Evolutionary conservation across 805 yeast species (phyloP), one percentile per base, ranked within the genome.

Genomic region (Nakazawaea ernobii): DNA sequence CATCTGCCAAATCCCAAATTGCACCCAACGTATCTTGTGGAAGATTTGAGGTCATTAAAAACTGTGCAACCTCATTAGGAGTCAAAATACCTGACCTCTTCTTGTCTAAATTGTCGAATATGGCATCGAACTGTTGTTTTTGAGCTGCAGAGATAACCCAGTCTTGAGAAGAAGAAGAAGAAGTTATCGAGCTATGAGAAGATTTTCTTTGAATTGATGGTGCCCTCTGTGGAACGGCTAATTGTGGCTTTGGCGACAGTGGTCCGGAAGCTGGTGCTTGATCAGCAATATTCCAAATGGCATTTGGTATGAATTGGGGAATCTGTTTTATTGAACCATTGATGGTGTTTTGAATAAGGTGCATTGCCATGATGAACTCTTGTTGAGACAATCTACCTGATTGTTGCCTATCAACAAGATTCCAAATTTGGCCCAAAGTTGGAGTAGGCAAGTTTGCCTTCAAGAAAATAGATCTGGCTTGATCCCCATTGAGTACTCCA

Each of bases 1-100:
- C 75, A 62, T 94, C 97, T 8, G 98, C 80, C 55, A 94, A 73
- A 66, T 94, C 99, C 99, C 99, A 94, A 38, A 92, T 82, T 24
- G 80, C 69, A 1, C 98, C 99, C 52, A 94, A 74, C 17, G 80
- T 82, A 44, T 87, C 91, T 58, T 91, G 96, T 44, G 82, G 76
- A 50, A 94, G 76, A 52, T 87, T 86, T 2, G 98, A 92, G 8
- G 94, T 85, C 74, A 88, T 82, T 56, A 94, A 78, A 61, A 91
- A 89, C 7, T 85, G 83, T 6, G 96, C 99, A 39, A 94, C 89
- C 54, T 88, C 88, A 50, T 74, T 79, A 2, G 97, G 84, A 20
- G 83, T 77, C 54, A 92, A 73, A 2, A 70, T 59, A 5, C 95
- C 96, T 2, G 69, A 49, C 32, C 76, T 73, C 7, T 68, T 43